Conservation (phyloP, 331 rosid genomes). For the Prunus yedoensis region DNA sequence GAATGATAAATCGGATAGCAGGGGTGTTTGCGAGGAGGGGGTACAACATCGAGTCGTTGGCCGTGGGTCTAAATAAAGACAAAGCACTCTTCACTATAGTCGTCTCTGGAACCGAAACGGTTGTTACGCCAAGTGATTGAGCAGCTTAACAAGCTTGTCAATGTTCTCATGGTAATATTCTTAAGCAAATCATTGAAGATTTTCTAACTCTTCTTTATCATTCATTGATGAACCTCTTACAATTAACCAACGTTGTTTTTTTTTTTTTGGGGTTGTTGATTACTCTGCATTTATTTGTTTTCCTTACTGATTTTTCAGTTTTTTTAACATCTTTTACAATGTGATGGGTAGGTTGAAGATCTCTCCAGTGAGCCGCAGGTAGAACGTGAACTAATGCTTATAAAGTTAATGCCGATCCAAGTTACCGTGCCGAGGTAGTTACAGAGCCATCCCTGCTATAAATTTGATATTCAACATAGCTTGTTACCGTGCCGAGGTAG, state of each 20-base stretch:
- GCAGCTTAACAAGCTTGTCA: conserved; percentile 63
- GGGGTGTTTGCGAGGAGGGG: conserved; percentile 62
- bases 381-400: conserved; percentile 86
- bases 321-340: not conserved
- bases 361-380: conserved; percentile 80
- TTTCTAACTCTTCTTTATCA: not conserved
- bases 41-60: conserved; percentile 59
- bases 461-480: not conserved
- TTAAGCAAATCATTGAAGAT: too few species aligned
- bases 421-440: conserved; percentile 64
- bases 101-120: conserved; percentile 45
- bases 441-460: not conserved
- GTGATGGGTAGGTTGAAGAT: conserved; percentile 67
- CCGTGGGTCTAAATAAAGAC: conserved; percentile 59
- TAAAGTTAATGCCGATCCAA: conserved; percentile 62
- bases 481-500: too few species aligned
- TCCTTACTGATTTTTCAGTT: not conserved
- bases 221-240: not conserved
- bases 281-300: not conserved
- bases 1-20: conserved; percentile 58
- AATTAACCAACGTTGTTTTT: not conserved
- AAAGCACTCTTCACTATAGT: conserved; percentile 61
- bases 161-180: conserved; percentile 43
- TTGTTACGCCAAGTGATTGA: conserved; percentile 52
- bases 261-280: not conserved